These are phyloP conservation scores for Debaryomyces subglobosus DNA, from an alignment of 1,139 yeast species.

Conservation along the genomic window DNA sequence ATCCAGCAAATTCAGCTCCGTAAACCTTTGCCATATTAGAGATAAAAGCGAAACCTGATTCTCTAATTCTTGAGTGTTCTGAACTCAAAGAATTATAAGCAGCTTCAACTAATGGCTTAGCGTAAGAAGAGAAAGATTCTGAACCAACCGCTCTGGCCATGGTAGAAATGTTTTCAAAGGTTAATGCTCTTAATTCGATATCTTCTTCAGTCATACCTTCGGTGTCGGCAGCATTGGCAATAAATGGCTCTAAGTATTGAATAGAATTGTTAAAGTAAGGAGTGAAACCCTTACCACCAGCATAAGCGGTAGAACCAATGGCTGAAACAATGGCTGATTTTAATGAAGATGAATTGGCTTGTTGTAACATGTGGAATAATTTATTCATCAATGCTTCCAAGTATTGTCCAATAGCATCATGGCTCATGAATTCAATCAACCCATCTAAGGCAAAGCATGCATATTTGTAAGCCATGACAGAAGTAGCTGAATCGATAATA, in stretches of 20 bases:
- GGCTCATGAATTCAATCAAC: constrained; percentile 86
- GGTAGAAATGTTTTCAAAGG: constrained; percentile 91
- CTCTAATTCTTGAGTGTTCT: constrained; percentile 84
- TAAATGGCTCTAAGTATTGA: constrained; percentile 78
- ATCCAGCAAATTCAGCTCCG: constrained; percentile 86
- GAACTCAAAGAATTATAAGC: constrained; percentile 81
- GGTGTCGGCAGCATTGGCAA: constrained; percentile 60
- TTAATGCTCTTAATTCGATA: constrained; percentile 83
- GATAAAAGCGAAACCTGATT: constrained; percentile 93
- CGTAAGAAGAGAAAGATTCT: constrained; percentile 80
- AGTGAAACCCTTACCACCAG: constrained; percentile 83
- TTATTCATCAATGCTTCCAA: constrained; percentile 90
- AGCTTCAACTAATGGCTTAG: constrained; percentile 87
- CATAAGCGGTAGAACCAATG: constrained; percentile 95
- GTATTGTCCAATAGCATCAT: constrained; percentile 80
- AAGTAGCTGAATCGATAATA: constrained; percentile 84
- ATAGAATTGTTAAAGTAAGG: constrained; percentile 87
- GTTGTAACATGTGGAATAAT: constrained; percentile 77
- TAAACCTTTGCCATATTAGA: constrained; percentile 94
- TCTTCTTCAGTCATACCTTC: constrained; percentile 80
- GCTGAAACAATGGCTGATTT: constrained; percentile 93
- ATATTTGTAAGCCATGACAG: constrained; percentile 82
- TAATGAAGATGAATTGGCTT: constrained; percentile 66
- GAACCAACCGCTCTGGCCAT: constrained; percentile 98
- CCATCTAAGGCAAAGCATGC: constrained; percentile 94